Evolutionary conservation across 2,329 filamentous ascomycete species (phyloP).

Genomic region (Paecilomyces formosus): DNA sequence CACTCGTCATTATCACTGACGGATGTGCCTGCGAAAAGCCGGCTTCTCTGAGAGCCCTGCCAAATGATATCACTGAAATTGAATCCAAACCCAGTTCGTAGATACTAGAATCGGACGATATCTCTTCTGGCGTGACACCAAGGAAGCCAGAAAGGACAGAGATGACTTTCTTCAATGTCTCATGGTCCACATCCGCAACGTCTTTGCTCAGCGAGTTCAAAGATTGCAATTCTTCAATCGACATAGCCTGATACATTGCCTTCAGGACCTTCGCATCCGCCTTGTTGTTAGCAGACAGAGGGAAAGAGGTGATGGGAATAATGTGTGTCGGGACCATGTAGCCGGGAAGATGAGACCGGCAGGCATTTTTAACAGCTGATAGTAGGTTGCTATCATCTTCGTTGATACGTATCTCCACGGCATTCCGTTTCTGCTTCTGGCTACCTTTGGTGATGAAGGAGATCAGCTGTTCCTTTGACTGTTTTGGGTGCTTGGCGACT

Average conservation of each 20-base stretch:
- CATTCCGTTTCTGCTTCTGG: conserved; percentile 9
- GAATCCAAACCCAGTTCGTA: conserved; percentile 87
- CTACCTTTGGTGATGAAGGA: conserved; percentile 54
- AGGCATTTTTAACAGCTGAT: conserved; percentile 51
- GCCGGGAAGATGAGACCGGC: conserved; percentile 60
- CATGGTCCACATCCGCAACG: conserved; percentile 24
- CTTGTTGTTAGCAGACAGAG: conserved; percentile 84
- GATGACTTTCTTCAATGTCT: conserved; percentile 43
- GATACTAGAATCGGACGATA: conserved; percentile 57
- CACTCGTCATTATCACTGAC: conserved; percentile 59
- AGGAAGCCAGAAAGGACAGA: conserved; percentile 49
- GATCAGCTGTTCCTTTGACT: conserved; percentile 75
- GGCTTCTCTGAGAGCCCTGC: conserved; percentile 53
- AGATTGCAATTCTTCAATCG: conserved; percentile 53
- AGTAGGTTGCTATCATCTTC: conserved; percentile 34
- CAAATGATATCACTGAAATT: conserved; percentile 69
- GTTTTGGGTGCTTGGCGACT: conserved; percentile 62
- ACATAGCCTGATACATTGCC: conserved; percentile 56
- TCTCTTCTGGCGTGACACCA: conserved; percentile 32
- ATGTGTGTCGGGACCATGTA: conserved; percentile 93
- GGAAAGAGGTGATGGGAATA: conserved; percentile 62
- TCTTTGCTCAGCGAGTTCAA: conserved; percentile 35
- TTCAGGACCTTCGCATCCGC: conserved; percentile 66
- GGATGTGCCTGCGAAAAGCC: conserved; percentile 58
- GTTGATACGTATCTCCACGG: conserved; percentile 29